Base-by-base conservation (phyloP, 139 green algal species). In the Coccomyxa sp. region DNA sequence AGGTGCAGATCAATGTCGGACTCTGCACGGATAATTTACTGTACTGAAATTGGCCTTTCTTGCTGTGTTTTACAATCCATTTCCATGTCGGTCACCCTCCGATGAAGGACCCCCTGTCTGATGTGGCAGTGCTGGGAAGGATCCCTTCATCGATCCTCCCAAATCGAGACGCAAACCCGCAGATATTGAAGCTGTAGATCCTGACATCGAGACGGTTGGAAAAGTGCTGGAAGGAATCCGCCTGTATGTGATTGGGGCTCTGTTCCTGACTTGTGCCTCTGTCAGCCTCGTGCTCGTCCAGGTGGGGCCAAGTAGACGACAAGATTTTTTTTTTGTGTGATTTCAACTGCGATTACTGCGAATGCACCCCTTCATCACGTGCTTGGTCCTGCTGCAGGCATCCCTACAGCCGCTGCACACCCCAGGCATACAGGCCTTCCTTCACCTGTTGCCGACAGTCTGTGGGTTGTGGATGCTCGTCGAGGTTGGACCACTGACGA, bases 381-480 rank as follows among this genome's bases (percentile, higher is more conserved):
- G 10, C n/a, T 77, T 32, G 31, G 28, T 18, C 0, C 74, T 31
- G 3, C 63, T 67, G 83, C 84, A 87, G 84, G 76, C 75, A 30
- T 79, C 84, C 4, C 67, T 87, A 1, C n/a, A 63, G 1, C 59
- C 75, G 3, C 63, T 87, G 63, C 58, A n/a, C 3, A 67, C 84
- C 45, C 84, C 84, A 9, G 80, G n/a, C 28, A 79, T 85, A 60
- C 76, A 82, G 13, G 71, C 66, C 13, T 85, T 80, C 66, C 45
- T 85, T 76, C 84, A 87, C 81, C 32, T 83, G 13, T 51, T 82
- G 63, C 84, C 84, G 14, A 32, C 77, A 17, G 60, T 81, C 1
- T 18, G 21, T 12, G 25, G 57, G 76, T 45, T 87, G 45, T 84
- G 84, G 76, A 45, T 85, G 75, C 81, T 87, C 45, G 32, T 85